phyloP scores from a whole-genome alignment of 1,139 yeast species.

The Pichia sp. region DNA sequence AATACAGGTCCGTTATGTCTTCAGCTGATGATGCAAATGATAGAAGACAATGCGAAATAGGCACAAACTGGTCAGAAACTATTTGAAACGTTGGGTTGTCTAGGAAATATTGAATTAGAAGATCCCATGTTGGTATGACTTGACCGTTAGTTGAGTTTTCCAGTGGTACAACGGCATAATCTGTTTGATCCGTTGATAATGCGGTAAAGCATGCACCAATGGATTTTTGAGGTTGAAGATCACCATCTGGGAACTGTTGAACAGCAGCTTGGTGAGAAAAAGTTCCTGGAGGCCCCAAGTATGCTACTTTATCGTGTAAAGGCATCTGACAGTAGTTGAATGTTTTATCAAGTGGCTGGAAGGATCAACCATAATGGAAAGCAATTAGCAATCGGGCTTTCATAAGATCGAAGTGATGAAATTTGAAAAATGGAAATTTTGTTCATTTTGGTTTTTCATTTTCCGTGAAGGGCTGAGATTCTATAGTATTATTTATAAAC shows the following conservation, averaged over 20 bases:
- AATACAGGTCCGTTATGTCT: slow-evolving; percentile 53
- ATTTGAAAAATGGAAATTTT: not conserved
- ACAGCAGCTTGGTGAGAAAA: slow-evolving; percentile 85
- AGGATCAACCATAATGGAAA: no score
- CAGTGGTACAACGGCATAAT: slow-evolving; percentile 79
- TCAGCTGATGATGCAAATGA: slow-evolving; percentile 40
- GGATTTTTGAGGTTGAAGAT: slow-evolving; percentile 36
- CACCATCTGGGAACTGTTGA: slow-evolving; percentile 54
- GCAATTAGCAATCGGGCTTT: not conserved
- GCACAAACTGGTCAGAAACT: slow-evolving; percentile 74
- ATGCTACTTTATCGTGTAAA: slow-evolving; percentile 41
- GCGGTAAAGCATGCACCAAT: slow-evolving; percentile 62
- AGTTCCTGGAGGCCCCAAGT: slow-evolving; percentile 84
- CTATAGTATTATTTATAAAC: no score
- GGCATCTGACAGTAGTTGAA: not conserved
- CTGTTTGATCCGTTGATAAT: slow-evolving; percentile 40
- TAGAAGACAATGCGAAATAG: slow-evolving; percentile 73
- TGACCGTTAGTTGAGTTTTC: slow-evolving; percentile 96
- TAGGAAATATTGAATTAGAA: slow-evolving; percentile 43
- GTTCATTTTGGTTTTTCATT: no score
- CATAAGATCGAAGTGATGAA: not conserved
- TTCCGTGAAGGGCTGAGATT: no score
- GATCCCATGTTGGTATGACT: slow-evolving; percentile 78
- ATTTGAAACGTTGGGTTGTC: slow-evolving; percentile 43
- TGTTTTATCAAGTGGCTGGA: not conserved